These are phyloP conservation scores for Claviceps capensis DNA, from an alignment of 2,329 filamentous ascomycete species.

Conservation along the genomic window DNA sequence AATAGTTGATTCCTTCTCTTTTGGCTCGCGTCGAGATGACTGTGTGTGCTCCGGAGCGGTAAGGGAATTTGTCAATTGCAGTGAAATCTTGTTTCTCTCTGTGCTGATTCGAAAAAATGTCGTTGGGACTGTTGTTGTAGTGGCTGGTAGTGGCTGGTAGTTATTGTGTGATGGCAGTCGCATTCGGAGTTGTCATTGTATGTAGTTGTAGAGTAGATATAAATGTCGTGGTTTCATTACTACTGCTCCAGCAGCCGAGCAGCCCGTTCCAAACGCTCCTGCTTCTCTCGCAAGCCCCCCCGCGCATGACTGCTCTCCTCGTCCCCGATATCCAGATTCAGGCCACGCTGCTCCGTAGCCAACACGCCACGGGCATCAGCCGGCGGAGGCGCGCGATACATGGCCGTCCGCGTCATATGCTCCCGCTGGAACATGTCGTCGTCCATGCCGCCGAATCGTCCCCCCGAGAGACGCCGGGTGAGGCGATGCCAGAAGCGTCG, in stretches of 20 bases:
- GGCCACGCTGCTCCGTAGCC: constrained; percentile 8
- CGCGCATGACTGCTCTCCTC: constrained; percentile 14
- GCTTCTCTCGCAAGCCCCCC: constrained; percentile 20
- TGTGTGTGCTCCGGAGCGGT: no score
- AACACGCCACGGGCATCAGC: constrained; percentile 7
- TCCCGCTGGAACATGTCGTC: constrained; percentile 6
- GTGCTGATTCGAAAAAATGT: background rate
- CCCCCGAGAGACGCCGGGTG: constrained; percentile 10
- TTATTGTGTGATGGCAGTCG: background rate
- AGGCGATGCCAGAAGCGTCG: constrained; percentile 12
- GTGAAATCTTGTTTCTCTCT: no score
- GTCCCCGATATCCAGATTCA: constrained; percentile 9
- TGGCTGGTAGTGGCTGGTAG: background rate
- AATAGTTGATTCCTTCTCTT: no score
- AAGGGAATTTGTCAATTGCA: no score
- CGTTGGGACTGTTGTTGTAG: background rate
- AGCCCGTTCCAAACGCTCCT: constrained; percentile 27
- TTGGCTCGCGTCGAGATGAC: no score
- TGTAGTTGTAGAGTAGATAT: no score
- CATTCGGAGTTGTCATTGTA: no score
- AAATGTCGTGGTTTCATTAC: background rate
- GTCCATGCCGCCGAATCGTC: constrained; percentile 5
- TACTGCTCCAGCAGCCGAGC: constrained; percentile 22
- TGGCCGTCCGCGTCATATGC: constrained; percentile 17
- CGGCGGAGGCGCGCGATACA: constrained; percentile 18